Percentiles rank a stretch among this genome's conserved stretches.
Conservation (phyloP, 768 basidiomycete species). For the Tylopilus subfusipes region DNA sequence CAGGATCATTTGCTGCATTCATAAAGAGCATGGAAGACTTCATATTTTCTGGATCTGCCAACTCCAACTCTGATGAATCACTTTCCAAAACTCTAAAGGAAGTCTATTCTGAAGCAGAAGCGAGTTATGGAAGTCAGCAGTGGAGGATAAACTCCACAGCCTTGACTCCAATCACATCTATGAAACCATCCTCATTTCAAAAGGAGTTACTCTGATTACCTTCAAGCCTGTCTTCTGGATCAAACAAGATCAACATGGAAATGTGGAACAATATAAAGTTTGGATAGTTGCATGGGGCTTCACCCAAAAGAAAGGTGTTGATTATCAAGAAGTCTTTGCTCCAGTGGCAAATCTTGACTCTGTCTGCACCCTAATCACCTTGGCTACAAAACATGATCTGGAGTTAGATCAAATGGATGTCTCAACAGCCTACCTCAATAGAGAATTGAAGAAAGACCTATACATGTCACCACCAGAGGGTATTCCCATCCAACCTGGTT, state of each 20-base stretch:
- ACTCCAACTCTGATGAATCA: too few species aligned
- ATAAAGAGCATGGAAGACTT: too few species aligned
- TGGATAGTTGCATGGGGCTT: not conserved
- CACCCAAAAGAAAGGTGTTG: not conserved
- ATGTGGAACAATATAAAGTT: not conserved
- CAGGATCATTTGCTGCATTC: too few species aligned
- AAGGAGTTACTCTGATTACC: not conserved
- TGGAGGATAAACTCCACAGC: not conserved
- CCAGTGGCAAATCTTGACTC: conserved; percentile 6
- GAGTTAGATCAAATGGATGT: conserved; percentile 5
- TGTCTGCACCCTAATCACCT: not conserved
- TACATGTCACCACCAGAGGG: conserved; percentile 6
- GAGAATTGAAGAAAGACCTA: conserved; percentile 24
- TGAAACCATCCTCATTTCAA: not conserved
- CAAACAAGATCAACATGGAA: not conserved
- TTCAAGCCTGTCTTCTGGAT: conserved; percentile 1
- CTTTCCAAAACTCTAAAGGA: too few species aligned
- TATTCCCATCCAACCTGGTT: not conserved
- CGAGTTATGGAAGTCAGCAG: not conserved
- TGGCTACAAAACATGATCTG: not conserved
- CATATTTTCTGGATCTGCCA: too few species aligned
- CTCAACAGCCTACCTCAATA: conserved; percentile 9
- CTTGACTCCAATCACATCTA: not conserved
- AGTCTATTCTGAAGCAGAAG: too few species aligned
- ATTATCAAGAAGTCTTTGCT: too few species aligned